Percentiles rank a stretch among this genome's conserved stretches.
These are phyloP conservation scores for Penicillium digitatum DNA, from an alignment of 2,329 filamentous ascomycete species.

Conservation along the genomic window DNA sequence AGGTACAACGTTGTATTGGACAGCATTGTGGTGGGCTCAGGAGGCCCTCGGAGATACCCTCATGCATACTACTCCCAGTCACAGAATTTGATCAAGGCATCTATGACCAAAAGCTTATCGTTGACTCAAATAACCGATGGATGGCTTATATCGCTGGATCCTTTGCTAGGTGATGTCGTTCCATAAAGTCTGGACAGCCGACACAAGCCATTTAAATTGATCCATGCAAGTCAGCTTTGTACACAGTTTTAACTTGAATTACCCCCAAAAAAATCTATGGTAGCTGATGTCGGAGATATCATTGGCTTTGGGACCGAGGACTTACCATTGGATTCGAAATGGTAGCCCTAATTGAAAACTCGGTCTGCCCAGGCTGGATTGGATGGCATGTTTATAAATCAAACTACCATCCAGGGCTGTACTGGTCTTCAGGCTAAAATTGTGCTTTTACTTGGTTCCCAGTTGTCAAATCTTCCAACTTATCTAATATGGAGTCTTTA, in stretches of 20 bases:
- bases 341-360: neutral
- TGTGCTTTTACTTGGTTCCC: neutral
- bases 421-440: neutral
- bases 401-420: neutral
- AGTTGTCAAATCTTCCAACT: neutral
- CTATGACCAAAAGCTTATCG: neutral
- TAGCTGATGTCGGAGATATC: neutral
- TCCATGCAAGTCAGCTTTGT: neutral
- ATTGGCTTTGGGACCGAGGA: neutral
- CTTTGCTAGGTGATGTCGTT: neutral
- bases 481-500: slow-evolving; percentile 11
- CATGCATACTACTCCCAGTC: neutral
- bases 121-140: neutral
- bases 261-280: neutral
- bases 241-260: neutral
- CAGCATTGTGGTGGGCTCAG: neutral
- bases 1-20: neutral
- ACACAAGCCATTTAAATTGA: neutral
- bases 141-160: neutral
- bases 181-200: neutral
- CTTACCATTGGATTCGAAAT: neutral
- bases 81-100: neutral
- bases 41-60: neutral
- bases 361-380: neutral
- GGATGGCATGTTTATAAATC: neutral